Evolutionary conservation across 2,329 filamentous ascomycete species (phyloP).

Genomic region (Teratosphaeria nubilosa): DNA sequence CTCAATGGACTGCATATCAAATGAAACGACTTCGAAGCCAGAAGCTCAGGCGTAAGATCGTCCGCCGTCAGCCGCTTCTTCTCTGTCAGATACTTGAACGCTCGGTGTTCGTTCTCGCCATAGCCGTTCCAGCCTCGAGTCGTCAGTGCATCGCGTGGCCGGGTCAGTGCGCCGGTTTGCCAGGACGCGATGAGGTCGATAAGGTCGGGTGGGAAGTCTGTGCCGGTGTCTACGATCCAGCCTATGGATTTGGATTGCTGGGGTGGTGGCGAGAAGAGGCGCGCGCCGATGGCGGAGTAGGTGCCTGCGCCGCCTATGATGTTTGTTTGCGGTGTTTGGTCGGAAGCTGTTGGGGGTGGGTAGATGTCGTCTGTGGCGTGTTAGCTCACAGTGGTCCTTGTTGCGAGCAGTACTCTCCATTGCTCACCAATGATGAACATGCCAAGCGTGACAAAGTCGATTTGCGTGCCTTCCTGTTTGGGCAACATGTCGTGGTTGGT

Average conservation of each 20-base stretch:
- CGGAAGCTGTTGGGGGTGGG: conserved; percentile 57
- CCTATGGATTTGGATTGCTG: conserved; percentile 56
- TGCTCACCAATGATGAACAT: conserved; percentile 53
- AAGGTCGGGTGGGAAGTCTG: conserved; percentile 68
- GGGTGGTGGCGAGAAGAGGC: conserved; percentile 71
- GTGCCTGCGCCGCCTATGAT: conserved; percentile 83
- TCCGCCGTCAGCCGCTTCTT: conserved; percentile 70
- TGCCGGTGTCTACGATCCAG: conserved; percentile 85
- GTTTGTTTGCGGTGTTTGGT: conserved; percentile 49
- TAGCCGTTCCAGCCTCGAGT: conserved; percentile 94
- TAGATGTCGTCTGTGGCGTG: conserved; percentile 71
- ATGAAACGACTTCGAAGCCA: conserved; percentile 71
- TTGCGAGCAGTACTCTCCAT: no score
- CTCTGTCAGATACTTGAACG: conserved; percentile 79
- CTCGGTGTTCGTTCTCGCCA: conserved; percentile 39
- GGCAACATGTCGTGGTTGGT: background rate
- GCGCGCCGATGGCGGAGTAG: conserved; percentile 78
- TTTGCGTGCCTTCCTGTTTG: conserved; percentile 5
- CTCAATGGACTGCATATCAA: conserved; percentile 72
- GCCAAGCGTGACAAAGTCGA: conserved; percentile 51
- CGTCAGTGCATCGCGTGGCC: conserved; percentile 57
- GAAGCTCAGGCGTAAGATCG: conserved; percentile 56
- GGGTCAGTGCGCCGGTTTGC: conserved; percentile 63
- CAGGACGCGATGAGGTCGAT: conserved; percentile 58
- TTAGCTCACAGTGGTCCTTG: background rate